Evolutionary conservation across 805 yeast species (phyloP).

Genomic region (Candida schatavii): DNA sequence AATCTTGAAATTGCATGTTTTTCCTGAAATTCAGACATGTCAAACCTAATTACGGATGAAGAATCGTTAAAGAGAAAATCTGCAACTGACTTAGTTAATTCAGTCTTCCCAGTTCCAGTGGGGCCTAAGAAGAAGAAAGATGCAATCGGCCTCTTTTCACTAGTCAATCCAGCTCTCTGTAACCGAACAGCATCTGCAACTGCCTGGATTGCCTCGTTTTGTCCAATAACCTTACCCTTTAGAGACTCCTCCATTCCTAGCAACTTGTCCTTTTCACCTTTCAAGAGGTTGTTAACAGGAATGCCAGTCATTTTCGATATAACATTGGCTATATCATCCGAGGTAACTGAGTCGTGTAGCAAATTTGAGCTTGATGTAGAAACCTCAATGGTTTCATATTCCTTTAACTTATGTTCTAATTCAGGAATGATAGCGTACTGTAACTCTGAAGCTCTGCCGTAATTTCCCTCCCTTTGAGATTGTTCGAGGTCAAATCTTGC

Average conservation of each 20-base stretch:
- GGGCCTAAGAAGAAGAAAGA: conserved; percentile 97
- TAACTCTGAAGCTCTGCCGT: conserved; percentile 83
- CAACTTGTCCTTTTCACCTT: conserved; percentile 91
- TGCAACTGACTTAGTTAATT: conserved; percentile 87
- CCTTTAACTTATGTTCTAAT: conserved; percentile 60
- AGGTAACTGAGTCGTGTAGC: conserved; percentile 87
- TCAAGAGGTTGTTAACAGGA: conserved; percentile 85
- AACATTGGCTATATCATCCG: conserved; percentile 91
- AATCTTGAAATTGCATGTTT: conserved; percentile 86
- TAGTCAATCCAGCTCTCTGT: conserved; percentile 95
- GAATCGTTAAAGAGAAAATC: conserved; percentile 90
- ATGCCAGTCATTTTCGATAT: conserved; percentile 94
- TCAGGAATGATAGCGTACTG: conserved; percentile 86
- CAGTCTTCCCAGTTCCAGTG: conserved; percentile 98
- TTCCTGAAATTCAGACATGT: conserved; percentile 98
- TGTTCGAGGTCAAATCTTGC: conserved; percentile 82
- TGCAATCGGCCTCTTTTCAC: conserved; percentile 93
- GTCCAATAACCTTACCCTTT: conserved; percentile 83
- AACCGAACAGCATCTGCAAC: conserved; percentile 92
- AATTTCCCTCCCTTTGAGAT: conserved; percentile 80
- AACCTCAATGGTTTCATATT: conserved; percentile 20
- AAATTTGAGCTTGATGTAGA: conserved; percentile 34
- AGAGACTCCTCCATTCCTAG: conserved; percentile 82
- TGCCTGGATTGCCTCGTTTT: conserved; percentile 88
- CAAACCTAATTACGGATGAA: conserved; percentile 83